These are phyloP conservation scores for Psilocybe mexicana DNA, from an alignment of 1,284 basidiomycete species.

Conservation along the genomic window DNA sequence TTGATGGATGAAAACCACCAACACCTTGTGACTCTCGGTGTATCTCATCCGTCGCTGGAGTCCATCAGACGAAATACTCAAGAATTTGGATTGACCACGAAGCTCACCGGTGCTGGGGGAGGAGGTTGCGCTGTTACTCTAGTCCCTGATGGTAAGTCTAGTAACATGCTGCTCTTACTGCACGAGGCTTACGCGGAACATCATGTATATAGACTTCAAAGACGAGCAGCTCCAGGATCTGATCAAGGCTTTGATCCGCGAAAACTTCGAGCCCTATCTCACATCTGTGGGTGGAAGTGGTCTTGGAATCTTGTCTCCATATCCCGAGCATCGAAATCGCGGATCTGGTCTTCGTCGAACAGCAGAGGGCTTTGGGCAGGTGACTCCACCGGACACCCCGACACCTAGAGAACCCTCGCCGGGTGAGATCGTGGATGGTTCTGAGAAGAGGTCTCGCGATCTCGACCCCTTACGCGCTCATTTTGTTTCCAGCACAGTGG, in stretches of 20 bases:
- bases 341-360: slow-evolving; percentile 26
- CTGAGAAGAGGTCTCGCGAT: slow-evolving; percentile 22
- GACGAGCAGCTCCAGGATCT: slow-evolving; percentile 58
- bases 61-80: slow-evolving; percentile 66
- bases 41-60: slow-evolving; percentile 90
- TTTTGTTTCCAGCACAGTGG: slow-evolving; percentile 48
- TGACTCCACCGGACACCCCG: slow-evolving; percentile 55
- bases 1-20: slow-evolving; percentile 90
- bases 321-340: slow-evolving; percentile 43
- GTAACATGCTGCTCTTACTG: slow-evolving; percentile 8
- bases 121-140: slow-evolving; percentile 97
- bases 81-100: slow-evolving; percentile 83
- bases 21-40: slow-evolving; percentile 87
- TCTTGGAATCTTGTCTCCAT: slow-evolving; percentile 81
- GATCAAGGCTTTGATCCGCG: slow-evolving; percentile 55
- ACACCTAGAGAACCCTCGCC: slow-evolving; percentile 26
- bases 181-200: slow-evolving; percentile 25
- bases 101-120: slow-evolving; percentile 98
- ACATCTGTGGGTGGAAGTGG: slow-evolving; percentile 94
- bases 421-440: slow-evolving; percentile 21
- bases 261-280: slow-evolving; percentile 85
- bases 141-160: slow-evolving; percentile 77
- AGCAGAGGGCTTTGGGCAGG: slow-evolving; percentile 35
- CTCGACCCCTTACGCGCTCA: slow-evolving; percentile 41
- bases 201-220: slow-evolving; percentile 56